phyloP scores from a whole-genome alignment of 192 early-diverging fungal genomes.

The Linnemannia hyalina region DNA sequence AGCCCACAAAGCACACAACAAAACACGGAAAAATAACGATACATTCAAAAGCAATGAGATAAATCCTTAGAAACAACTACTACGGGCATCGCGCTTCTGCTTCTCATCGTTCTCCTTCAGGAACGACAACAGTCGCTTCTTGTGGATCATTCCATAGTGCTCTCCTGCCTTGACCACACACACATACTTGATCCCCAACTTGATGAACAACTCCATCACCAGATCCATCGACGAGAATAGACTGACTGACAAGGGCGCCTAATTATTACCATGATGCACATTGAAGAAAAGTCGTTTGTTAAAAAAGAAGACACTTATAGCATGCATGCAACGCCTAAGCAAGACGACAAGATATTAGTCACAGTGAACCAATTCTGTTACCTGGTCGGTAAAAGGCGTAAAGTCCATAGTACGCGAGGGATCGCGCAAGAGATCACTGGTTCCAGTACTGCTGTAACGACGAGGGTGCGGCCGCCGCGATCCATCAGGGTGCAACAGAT shows the following conservation, averaged over 20 bases:
- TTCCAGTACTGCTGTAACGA: conserved; percentile 35
- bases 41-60: not conserved
- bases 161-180: conserved; percentile 83
- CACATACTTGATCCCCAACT: conserved; percentile 85
- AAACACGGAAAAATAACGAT: not conserved
- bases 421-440: conserved; percentile 26
- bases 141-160: conserved; percentile 88
- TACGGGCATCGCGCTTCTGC: conserved; percentile 36
- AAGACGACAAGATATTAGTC: no score
- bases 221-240: conserved; percentile 85
- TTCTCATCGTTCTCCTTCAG: conserved; percentile 78
- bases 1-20: not conserved
- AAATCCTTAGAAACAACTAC: conserved; percentile 11
- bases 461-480: conserved; percentile 7
- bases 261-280: conserved; percentile 39
- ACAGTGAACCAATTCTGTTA: not conserved
- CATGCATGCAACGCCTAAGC: not conserved
- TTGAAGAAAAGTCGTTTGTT: not conserved
- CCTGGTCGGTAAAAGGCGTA: conserved; percentile 50
- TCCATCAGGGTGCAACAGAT: not conserved
- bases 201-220: conserved; percentile 86
- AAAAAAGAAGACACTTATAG: not conserved
- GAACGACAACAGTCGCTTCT: conserved; percentile 84
- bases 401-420: conserved; percentile 51
- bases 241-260: conserved; percentile 84